phyloP scores from a whole-genome alignment of 805 yeast genomes.

The Scheffersomyces amazonensis region DNA sequence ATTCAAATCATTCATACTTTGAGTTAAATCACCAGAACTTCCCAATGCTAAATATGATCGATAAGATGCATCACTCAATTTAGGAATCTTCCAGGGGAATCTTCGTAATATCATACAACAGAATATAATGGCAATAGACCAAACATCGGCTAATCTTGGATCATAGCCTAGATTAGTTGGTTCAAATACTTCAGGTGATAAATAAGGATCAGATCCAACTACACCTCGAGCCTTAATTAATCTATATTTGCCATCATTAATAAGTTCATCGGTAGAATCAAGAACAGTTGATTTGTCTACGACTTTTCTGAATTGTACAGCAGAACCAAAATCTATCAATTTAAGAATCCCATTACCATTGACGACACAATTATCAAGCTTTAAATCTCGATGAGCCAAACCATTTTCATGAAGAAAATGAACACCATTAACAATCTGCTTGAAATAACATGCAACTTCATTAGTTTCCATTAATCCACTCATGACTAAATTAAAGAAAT shows the following conservation, averaged over 20 bases:
- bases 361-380: constrained; percentile 91
- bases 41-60: constrained; percentile 45
- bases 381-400: constrained; percentile 88
- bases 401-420: constrained; percentile 76
- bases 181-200: constrained; percentile 85
- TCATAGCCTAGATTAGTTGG: constrained; percentile 55
- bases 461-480: constrained; percentile 68
- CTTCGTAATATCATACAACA: constrained; percentile 85
- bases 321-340: constrained; percentile 91
- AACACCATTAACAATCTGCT: constrained; percentile 76
- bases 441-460: constrained; percentile 79
- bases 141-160: constrained; percentile 83
- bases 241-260: constrained; percentile 45
- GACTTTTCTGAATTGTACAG: constrained; percentile 75
- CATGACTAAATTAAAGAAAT: constrained; percentile 92
- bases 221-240: constrained; percentile 71
- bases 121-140: constrained; percentile 91
- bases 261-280: constrained; percentile 2
- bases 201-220: constrained; percentile 94
- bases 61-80: constrained; percentile 68
- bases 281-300: constrained; percentile 3
- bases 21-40: background rate
- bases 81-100: constrained; percentile 97
- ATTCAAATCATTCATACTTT: constrained; percentile 1
- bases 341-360: constrained; percentile 71